Base-by-base conservation (phyloP, 164 flowering plant genomes). In the Sedum album region DNA sequence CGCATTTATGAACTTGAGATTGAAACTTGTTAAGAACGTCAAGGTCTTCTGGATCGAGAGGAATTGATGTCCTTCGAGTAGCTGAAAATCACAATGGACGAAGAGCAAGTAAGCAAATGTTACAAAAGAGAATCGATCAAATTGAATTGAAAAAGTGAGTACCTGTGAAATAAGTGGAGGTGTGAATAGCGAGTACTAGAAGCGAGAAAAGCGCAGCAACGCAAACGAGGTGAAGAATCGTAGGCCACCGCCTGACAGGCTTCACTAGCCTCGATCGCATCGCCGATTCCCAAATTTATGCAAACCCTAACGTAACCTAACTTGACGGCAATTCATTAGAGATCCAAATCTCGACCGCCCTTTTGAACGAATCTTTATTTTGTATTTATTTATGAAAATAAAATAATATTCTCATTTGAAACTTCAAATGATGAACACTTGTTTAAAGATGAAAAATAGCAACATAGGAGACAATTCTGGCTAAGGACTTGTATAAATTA, bases 1-100 rank as follows among this genome's bases (percentile, higher is more conserved):
- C 90, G 73, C 97, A 92, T 79, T 91, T 91, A 77, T 85, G 88
- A 55, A 92, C 81, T 49, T 28, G 73, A 60, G 88, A 79, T 77
- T 95, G 97, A 67, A 90, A 95, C 68, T 83, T 75, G 0, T 81
- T 81, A 13, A 94, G 79, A 65, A 81, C 69, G 65, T 49, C 73
- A 69, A 85, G 38, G 23, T 85, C 33, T 28, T 14, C 28, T 1
- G 60, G 60, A 78, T 31, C 70, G 80, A 26, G n/a, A 35, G 49
- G 75, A 73, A 53, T 70, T 68, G 76, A 74, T 73, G 30, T 60
- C 73, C 64, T 51, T 68, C 49, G 30, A 53, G 68, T 66, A 55
- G 90, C 91, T 83, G 83, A 15, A 30, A 60, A 63, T 48, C 23
- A 53, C 30, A 23, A 6, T 14, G 23, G 8, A 13, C 1, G 21